These are phyloP conservation scores for Coemansia sp. DNA, from an alignment of 192 early-diverging fungal genomes.

Conservation along the genomic window DNA sequence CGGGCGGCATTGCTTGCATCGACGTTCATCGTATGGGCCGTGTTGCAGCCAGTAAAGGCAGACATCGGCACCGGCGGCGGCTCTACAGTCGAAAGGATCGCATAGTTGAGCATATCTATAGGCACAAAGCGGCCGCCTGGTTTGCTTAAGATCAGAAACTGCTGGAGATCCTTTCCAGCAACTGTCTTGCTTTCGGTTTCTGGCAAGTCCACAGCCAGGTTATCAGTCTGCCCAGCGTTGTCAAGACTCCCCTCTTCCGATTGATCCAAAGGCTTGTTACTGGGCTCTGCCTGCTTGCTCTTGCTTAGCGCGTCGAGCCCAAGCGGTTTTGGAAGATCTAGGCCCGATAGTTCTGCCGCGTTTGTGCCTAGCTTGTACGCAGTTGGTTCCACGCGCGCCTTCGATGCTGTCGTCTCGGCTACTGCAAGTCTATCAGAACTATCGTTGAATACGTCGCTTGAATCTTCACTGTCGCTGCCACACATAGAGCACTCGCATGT, in stretches of 20 bases:
- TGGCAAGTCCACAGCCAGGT: background rate
- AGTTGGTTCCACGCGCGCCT: background rate
- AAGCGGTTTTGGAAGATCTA: constrained; percentile 35
- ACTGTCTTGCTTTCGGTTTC: background rate
- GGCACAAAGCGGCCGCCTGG: constrained; percentile 56
- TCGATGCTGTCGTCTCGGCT: background rate
- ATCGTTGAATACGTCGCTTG: background rate
- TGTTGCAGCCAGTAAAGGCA: constrained; percentile 39
- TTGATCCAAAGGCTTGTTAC: background rate
- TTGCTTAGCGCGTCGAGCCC: constrained; percentile 17
- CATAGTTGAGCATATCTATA: constrained; percentile 44
- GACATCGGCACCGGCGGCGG: constrained; percentile 26
- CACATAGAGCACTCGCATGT: constrained; percentile 47
- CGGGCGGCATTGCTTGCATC: constrained; percentile 24
- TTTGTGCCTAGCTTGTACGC: background rate
- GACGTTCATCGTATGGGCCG: constrained; percentile 50
- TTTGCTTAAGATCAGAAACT: constrained; percentile 52
- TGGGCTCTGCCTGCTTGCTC: background rate
- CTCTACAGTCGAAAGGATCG: constrained; percentile 41
- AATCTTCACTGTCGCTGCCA: constrained; percentile 13
- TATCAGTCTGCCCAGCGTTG: background rate
- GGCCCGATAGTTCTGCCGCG: constrained; percentile 10
- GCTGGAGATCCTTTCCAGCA: constrained; percentile 8
- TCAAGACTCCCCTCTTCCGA: background rate
- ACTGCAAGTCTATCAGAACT: background rate